A percentile compares a stretch with the other conserved stretches of the same genome.
phyloP scores from a whole-genome alignment of 768 basidiomycete species.

The Collybia mongolica region DNA sequence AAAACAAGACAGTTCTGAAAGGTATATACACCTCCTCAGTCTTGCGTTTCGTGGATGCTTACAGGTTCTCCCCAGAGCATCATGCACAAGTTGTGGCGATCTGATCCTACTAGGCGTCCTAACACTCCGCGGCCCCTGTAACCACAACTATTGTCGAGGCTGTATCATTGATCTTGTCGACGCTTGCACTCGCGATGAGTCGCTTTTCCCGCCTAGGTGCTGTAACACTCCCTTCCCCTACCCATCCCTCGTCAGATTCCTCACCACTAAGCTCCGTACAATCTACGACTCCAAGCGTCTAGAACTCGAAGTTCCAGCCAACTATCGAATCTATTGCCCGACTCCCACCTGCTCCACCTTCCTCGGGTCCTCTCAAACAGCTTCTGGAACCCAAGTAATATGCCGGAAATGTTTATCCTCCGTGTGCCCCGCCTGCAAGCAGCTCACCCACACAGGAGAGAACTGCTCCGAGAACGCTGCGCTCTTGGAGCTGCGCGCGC shows the following conservation, averaged over 20 bases:
- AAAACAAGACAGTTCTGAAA: too few species aligned
- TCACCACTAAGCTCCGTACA: slow-evolving; percentile 22
- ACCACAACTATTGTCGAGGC: slow-evolving; percentile 43
- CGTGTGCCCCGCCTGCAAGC: slow-evolving; percentile 53
- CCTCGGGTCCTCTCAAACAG: slow-evolving; percentile 37
- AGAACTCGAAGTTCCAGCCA: slow-evolving; percentile 43
- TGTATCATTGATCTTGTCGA: slow-evolving; percentile 43
- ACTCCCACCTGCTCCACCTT: slow-evolving; percentile 50
- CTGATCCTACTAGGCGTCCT: slow-evolving; percentile 9
- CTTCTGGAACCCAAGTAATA: neutral
- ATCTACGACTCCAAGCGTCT: slow-evolving; percentile 38
- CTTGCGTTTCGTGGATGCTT: too few species aligned
- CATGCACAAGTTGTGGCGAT: slow-evolving; percentile 38
- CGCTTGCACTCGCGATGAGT: slow-evolving; percentile 45
- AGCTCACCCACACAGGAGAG: slow-evolving; percentile 36
- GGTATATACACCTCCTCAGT: too few species aligned
- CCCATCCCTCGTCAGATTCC: slow-evolving; percentile 21
- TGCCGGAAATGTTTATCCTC: slow-evolving; percentile 37
- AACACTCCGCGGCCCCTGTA: slow-evolving; percentile 40
- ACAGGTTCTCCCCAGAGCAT: neutral
- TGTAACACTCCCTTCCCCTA: slow-evolving; percentile 38
- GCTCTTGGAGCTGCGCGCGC: slow-evolving; percentile 36
- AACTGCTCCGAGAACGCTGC: slow-evolving; percentile 42
- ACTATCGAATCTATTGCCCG: slow-evolving; percentile 51
- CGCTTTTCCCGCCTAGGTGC: slow-evolving; percentile 51